phyloP scores from a whole-genome alignment of 371 early-diverging fungal genomes.

The Chytridium lagenaria region DNA sequence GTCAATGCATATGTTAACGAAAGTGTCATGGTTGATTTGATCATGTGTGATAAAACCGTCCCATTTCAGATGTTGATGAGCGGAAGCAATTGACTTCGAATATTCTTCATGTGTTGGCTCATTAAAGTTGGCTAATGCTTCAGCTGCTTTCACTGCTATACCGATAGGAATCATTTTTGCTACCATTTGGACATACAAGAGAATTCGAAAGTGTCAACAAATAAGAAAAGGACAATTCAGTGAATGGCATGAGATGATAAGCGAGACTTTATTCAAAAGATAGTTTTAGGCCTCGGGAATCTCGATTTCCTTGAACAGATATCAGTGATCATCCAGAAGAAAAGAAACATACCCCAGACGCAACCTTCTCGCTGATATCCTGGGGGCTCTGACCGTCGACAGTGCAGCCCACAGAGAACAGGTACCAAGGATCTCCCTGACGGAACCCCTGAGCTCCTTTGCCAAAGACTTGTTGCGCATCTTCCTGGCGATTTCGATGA shows the following conservation, averaged over 20 bases:
- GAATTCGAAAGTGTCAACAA: no score
- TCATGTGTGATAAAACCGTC: not conserved
- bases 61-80: not conserved
- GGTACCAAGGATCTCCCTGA: constrained; percentile 99
- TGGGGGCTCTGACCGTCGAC: constrained; percentile 92
- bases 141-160: not conserved
- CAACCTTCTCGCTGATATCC: constrained; percentile 69
- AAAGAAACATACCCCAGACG: constrained; percentile 38
- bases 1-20: not conserved
- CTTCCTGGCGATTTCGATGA: constrained; percentile 97
- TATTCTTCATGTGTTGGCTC: not conserved
- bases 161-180: not conserved
- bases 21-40: not conserved
- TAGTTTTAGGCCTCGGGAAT: constrained; percentile 40
- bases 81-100: not conserved
- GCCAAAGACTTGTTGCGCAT: constrained; percentile 95
- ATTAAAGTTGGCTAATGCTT: not conserved
- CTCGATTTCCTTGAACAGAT: constrained; percentile 40
- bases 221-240: no score
- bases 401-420: constrained; percentile 97
- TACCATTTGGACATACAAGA: no score
- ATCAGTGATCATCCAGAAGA: not conserved
- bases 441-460: constrained; percentile 86
- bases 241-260: no score
- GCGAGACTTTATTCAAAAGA: not conserved